These are phyloP conservation scores for Barbarea vulgaris DNA, from an alignment of 345 rosid species.

Conservation along the genomic window DNA sequence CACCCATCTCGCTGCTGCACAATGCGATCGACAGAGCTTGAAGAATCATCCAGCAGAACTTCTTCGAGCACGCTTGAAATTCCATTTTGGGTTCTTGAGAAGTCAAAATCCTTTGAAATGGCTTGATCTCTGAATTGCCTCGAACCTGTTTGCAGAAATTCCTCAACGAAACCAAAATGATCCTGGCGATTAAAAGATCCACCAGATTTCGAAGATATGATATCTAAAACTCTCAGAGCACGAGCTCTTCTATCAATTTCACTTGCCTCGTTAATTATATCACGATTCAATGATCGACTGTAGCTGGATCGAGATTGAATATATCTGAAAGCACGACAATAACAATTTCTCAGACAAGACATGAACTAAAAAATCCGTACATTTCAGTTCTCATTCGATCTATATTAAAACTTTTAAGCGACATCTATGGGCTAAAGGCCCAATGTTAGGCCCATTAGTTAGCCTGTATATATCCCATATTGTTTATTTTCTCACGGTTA, in stretches of 20 bases:
- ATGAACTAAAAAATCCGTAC: conserved; percentile 5
- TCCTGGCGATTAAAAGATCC: conserved; percentile 21
- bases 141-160: conserved; percentile 47
- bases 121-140: conserved; percentile 20
- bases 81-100: conserved; percentile 24
- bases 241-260: conserved; percentile 44
- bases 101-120: conserved; percentile 8
- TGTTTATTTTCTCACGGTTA: conserved; percentile 19
- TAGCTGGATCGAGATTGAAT: conserved; percentile 25
- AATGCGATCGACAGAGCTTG: conserved; percentile 6
- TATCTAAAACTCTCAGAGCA: conserved; percentile 57
- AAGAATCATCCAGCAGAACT: conserved; percentile 35
- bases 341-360: conserved; percentile 36
- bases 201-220: conserved; percentile 43
- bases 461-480: neutral
- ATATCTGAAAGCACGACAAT: conserved; percentile 18
- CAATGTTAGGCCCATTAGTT: neutral
- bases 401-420: no score
- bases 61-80: conserved; percentile 43
- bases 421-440: neutral
- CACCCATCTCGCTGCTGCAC: conserved; percentile 13
- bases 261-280: conserved; percentile 17
- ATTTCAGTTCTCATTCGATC: neutral
- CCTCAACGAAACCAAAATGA: conserved; percentile 65
- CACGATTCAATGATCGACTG: conserved; percentile 42